Evolutionary conservation across 2,329 filamentous ascomycete species (phyloP), one percentile per base, ranked within the genome.

Genomic region (Camillea tinctor): DNA sequence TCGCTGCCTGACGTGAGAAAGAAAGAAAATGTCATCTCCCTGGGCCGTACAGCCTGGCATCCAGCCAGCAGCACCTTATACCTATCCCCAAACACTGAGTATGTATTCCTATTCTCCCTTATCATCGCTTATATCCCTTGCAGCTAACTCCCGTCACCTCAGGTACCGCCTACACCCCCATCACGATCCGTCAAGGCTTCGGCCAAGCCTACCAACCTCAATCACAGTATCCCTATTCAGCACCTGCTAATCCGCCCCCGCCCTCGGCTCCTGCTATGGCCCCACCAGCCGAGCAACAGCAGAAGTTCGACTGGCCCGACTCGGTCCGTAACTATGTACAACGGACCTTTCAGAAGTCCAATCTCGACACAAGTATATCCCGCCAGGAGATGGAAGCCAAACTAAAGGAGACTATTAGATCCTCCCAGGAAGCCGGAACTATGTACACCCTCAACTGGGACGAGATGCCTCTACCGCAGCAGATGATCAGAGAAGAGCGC

Each of bases 281-380:
- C 60, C 66, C 72, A 64, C 66, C 72, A 65, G 66, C 68, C 62
- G 63, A 77, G 64, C 74, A 79, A 54, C 74, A 68, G 71, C 78
- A 82, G 72, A 91, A 89, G 79, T 88, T 89, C 69, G 86, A 90
- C 68, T 98, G 92, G 89, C 88, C 93, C 30, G 80, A 85, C 50
- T 85, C 89, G n/a, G 92, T 98, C 61, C 90, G 93, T 68, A 81
- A 84, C 66, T 98, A 97, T 77, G 94, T 98, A 30, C 89, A 93
- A 71, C 88, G 93, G 71, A 93, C 93, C 23, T 98, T 98, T 73
- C 87, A 91, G 55, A 84, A 87, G 23, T 84, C 87, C 60, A 91
- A 93, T 72, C 80, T 88, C 65, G 83, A 90, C 63, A 70, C 83
- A 4, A 82, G 84, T 48, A 84, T 93, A 52, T 75, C 79, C 55